phyloP scores from a whole-genome alignment of 495 filamentous ascomycete species.

The Annulohypoxylon nitens region DNA sequence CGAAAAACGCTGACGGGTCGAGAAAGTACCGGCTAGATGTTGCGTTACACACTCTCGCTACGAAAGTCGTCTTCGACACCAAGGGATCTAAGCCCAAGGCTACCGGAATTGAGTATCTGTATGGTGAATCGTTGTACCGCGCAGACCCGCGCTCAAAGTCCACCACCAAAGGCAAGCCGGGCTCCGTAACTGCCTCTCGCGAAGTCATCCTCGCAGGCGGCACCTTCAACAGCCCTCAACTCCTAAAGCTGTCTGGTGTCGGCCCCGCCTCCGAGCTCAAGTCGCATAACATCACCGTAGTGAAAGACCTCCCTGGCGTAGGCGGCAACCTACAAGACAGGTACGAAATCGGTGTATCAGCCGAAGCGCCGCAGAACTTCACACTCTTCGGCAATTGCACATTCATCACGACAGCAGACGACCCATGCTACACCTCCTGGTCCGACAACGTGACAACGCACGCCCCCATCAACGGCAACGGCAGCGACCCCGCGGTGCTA shows the following conservation, averaged over 20 bases:
- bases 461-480: constrained; percentile 26
- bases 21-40: constrained; percentile 71
- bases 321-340: constrained; percentile 77
- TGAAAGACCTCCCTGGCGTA: constrained; percentile 70
- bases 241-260: constrained; percentile 74
- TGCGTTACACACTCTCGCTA: constrained; percentile 71
- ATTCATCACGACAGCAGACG: constrained; percentile 53
- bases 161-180: constrained; percentile 54
- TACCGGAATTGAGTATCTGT: constrained; percentile 73
- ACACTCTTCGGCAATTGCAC: constrained; percentile 62
- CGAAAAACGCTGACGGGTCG: constrained; percentile 63
- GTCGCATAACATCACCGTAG: constrained; percentile 62
- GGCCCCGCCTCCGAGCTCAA: constrained; percentile 65
- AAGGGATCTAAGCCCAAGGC: constrained; percentile 62
- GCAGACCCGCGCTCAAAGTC: constrained; percentile 62
- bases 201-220: constrained; percentile 76
- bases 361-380: constrained; percentile 59
- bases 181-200: constrained; percentile 62
- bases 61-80: constrained; percentile 68
- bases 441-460: constrained; percentile 28
- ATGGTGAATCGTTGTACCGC: constrained; percentile 70
- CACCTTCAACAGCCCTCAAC: constrained; percentile 70
- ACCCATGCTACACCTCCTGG: constrained; percentile 67
- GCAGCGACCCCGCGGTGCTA: constrained; percentile 9
- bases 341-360: constrained; percentile 67